Evolutionary conservation across 1,139 yeast species (phyloP), one percentile per base, ranked within the genome.

Genomic region (Suhomyces panamericanus): DNA sequence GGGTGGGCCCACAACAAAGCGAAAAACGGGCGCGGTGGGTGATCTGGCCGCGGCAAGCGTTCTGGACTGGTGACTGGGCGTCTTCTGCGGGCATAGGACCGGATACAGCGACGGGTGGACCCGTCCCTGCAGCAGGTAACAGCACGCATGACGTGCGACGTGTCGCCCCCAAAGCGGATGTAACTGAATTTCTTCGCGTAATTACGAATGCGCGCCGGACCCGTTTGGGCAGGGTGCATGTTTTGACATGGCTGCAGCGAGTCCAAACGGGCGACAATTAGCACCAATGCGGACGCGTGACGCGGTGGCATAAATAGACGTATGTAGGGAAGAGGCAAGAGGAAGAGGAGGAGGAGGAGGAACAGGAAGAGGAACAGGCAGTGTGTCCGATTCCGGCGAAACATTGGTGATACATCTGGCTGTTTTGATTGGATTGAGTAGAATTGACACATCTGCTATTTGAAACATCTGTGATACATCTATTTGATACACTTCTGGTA

Each of bases 121-220:
- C 20, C 20, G 20, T 4, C 6, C 20, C 2, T 8, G 8, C 9
- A 5, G 24, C 24, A 20, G 24, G 20, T 32, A n/a, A 6, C 20
- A 1, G 15, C 27, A 5, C n/a, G 12, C 16, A 16, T n/a, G 24
- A 11, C 3, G 14, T 9, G 27, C 22, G 39, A 30, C 20, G 34
- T 28, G 30, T 26, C 20, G 13, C 6, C 13, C 36, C 36, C 16
- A 24, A 22, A 6, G 36, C 17, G 36, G 15, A n/a, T 6, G 35
- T n/a, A 12, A 13, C 26, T 27, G 22, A 33, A 34, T 34, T 34
- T 27, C n/a, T 20, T 35, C 38, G 38, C 38, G 38, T 35, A 35
- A 35, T 35, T 35, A 35, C 31, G 27, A 6, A 35, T 12, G 14
- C 37, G n/a, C 11, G 32, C 38, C 31, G n/a, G 35, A 22, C 27